phyloP scores from a whole-genome alignment of 345 rosid genomes.

The Firmiana major region DNA sequence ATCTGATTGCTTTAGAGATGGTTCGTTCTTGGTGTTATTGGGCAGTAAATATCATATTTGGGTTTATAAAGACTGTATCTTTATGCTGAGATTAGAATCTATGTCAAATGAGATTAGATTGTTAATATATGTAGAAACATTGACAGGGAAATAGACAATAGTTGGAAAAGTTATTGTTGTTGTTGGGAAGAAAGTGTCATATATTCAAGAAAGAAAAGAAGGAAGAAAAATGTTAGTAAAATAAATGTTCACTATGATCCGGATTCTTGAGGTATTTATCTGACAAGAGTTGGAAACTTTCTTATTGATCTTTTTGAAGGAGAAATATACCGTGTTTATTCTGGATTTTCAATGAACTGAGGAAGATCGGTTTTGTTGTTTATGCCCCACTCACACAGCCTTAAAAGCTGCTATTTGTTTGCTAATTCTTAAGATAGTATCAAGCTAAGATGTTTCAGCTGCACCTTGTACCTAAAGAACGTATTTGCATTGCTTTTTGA shows the following conservation, averaged over 20 bases:
- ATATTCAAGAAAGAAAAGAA: neutral
- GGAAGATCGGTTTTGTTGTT: neutral
- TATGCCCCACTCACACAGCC: neutral
- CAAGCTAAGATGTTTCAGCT: neutral
- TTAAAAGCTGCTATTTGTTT: neutral
- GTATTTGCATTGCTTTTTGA: neutral
- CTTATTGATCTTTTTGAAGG: neutral
- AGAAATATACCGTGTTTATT: neutral
- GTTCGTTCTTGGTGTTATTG: neutral
- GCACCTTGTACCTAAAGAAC: neutral
- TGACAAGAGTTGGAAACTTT: neutral
- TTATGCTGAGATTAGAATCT: neutral
- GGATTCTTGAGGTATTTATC: neutral
- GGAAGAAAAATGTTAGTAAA: neutral
- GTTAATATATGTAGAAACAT: neutral
- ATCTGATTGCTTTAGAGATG: slow-evolving; percentile 4
- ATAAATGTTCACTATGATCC: neutral
- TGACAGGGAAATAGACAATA: neutral
- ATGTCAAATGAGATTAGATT: neutral
- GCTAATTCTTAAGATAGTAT: neutral
- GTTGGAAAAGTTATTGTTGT: neutral
- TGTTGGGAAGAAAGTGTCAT: neutral
- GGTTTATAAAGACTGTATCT: neutral
- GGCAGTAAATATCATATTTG: neutral
- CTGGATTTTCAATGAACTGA: neutral